Base-by-base conservation (phyloP, 192 early-diverging fungal genomes). In the Linnemannia zychae region DNA sequence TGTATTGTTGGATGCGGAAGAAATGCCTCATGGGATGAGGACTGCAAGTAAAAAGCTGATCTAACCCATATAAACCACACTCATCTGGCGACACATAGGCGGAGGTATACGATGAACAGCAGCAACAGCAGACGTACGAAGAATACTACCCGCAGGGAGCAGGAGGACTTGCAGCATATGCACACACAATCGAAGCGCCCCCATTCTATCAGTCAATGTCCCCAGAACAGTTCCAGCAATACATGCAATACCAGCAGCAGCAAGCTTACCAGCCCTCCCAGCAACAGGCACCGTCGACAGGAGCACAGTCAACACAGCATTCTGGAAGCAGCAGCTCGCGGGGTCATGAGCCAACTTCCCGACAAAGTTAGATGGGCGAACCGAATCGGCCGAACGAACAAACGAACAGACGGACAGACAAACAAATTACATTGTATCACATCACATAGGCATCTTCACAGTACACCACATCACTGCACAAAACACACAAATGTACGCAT, bases 201-300 rank as follows among this genome's bases (percentile, higher is more conserved):
- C 34, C 70, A 20, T 65, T 78, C 65, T 84, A 78, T 33, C 76
- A 77, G 52, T 67, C 81, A 18, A 71, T 84, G 52, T 78, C 81
- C 0, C 72, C 76, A 5, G 81, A 82, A 46, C 81, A 84, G 67
- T 76, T 84, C n/a, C 75, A 84, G 37, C 81, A 77, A 37, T 84
- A 84, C 33, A 69, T 84, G 71, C 81, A 84, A 15, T 78, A 77
- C 33, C 81, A 84, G 60, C 72, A 73, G n/a, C 78, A 67, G 46
- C 80, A 76, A 31, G 53, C 75, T 31, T 84, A 84, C 72, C 81
- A 84, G 40, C 28, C 81, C 9, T 53, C 57, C 31, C 69, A 60
- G 7, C 80, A 74, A 18, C 71, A 76, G 53, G 40, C 40, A 44
- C 40, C 40, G 9, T 44, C 80, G 63, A 28, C 81, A 77, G 36